Percentiles rank a stretch among this genome's conserved stretches.
Conservation (phyloP, 306 rosid genomes). For the Mimosa bimucronata region DNA sequence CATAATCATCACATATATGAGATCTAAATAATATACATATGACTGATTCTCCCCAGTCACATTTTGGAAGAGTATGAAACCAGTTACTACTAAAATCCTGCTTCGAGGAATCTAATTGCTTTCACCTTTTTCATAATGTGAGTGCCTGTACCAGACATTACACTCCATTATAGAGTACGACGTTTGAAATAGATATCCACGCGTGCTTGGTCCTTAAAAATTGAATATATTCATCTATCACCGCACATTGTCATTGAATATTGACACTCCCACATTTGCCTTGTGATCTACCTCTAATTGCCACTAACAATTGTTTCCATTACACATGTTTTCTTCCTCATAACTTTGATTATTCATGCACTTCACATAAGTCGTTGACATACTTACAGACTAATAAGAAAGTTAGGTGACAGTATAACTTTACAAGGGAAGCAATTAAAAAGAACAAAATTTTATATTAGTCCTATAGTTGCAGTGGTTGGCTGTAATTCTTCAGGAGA, state of each 20-base stretch:
- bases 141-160: not conserved
- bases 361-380: not conserved
- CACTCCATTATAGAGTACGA: not conserved
- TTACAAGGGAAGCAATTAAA: not conserved
- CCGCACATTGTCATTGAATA: not conserved
- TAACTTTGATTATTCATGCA: not conserved
- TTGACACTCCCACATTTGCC: not conserved
- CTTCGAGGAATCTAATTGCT: not conserved
- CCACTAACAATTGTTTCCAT: not conserved
- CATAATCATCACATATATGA: too few species aligned
- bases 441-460: not conserved
- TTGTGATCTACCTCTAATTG: not conserved
- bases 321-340: not conserved
- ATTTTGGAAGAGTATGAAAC: too few species aligned
- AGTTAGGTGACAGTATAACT: not conserved
- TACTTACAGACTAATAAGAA: too few species aligned
- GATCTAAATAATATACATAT: too few species aligned
- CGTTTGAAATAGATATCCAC: not conserved
- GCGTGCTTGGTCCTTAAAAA: not conserved
- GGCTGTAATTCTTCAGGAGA: not conserved
- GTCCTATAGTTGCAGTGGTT: not conserved
- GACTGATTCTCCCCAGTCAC: too few species aligned
- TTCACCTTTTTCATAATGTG: not conserved
- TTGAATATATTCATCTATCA: slow-evolving; percentile 13
- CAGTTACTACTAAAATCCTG: too few species aligned